phyloP scores from a whole-genome alignment of 148 eudicot genomes.

The Beta vulgaris region DNA sequence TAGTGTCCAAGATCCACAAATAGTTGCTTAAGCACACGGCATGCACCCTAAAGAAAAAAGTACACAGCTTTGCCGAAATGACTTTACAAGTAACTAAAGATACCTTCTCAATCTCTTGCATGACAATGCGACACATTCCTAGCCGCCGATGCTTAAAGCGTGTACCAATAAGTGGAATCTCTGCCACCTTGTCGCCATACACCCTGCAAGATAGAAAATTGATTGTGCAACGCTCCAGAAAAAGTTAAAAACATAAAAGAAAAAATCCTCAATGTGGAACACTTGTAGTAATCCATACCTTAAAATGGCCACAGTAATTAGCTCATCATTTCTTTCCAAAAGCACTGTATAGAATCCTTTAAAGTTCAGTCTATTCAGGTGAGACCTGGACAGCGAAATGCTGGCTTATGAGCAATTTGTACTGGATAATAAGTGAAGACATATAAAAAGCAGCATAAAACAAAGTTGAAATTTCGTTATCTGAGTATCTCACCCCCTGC shows the following conservation, averaged over 20 bases:
- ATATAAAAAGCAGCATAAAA: too few relatives aligned
- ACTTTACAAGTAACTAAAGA: slow-evolving; percentile 1
- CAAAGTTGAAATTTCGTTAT: not conserved
- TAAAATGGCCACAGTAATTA: slow-evolving; percentile 68
- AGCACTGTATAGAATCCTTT: slow-evolving; percentile 81
- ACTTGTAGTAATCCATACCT: slow-evolving; percentile 44
- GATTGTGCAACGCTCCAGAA: slow-evolving; percentile 21
- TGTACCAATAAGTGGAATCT: slow-evolving; percentile 88
- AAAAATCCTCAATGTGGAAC: not conserved
- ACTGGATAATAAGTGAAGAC: not conserved
- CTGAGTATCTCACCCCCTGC: slow-evolving; percentile 51
- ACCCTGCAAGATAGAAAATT: slow-evolving; percentile 40
- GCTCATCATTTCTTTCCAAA: slow-evolving; percentile 78
- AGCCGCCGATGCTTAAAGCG: slow-evolving; percentile 76
- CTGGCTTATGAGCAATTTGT: not conserved
- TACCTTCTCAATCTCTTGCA: slow-evolving; percentile 91
- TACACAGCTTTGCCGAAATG: too few relatives aligned
- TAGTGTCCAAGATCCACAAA: not conserved
- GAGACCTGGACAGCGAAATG: slow-evolving; percentile 58
- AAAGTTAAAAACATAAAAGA: slow-evolving; percentile 5
- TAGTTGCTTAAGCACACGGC: not conserved
- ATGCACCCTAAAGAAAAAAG: too few relatives aligned
- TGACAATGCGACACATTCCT: slow-evolving; percentile 87
- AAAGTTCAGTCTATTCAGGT: slow-evolving; percentile 72
- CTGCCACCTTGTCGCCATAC: slow-evolving; percentile 76